A percentile compares a stretch with the other conserved stretches of the same genome.
Conservation (phyloP, 2,329 filamentous ascomycete species). For the Macrophomina tecta region DNA sequence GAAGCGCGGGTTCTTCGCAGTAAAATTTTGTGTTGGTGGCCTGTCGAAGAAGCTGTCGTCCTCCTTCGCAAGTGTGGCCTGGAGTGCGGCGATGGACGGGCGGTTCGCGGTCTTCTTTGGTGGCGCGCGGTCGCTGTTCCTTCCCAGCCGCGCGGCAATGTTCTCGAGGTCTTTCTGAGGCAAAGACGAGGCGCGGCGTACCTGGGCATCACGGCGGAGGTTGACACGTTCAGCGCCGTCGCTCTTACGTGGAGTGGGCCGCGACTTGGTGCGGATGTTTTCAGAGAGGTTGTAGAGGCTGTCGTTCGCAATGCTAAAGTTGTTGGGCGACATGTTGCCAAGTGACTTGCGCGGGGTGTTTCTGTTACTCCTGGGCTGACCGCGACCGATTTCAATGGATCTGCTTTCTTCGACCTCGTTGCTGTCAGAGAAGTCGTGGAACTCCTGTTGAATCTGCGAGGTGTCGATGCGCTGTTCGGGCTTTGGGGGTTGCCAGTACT, state of each 20-base stretch:
- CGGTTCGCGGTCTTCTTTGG: conserved; percentile 49
- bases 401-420: conserved; percentile 52
- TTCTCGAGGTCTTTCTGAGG: conserved; percentile 48
- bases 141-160: conserved; percentile 44
- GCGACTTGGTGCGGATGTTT: conserved; percentile 43
- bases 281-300: conserved; percentile 54
- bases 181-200: conserved; percentile 49
- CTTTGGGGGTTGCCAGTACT: conserved; percentile 43
- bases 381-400: conserved; percentile 65
- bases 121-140: conserved; percentile 44
- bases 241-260: conserved; percentile 43
- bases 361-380: conserved; percentile 48
- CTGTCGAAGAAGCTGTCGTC: conserved; percentile 58
- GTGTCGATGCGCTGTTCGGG: conserved; percentile 45
- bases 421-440: conserved; percentile 49
- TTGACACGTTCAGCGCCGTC: conserved; percentile 40
- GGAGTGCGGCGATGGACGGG: conserved; percentile 57
- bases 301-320: conserved; percentile 57
- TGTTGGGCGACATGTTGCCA: conserved; percentile 56
- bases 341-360: conserved; percentile 46
- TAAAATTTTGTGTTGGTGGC: conserved; percentile 50
- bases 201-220: conserved; percentile 53
- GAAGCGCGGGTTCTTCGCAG: conserved; percentile 62
- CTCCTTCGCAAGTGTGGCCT: conserved; percentile 60
- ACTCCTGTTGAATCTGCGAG: conserved; percentile 47